Conservation (phyloP, 2,329 filamentous ascomycete species). For the Pseudogymnoascus sp. region DNA sequence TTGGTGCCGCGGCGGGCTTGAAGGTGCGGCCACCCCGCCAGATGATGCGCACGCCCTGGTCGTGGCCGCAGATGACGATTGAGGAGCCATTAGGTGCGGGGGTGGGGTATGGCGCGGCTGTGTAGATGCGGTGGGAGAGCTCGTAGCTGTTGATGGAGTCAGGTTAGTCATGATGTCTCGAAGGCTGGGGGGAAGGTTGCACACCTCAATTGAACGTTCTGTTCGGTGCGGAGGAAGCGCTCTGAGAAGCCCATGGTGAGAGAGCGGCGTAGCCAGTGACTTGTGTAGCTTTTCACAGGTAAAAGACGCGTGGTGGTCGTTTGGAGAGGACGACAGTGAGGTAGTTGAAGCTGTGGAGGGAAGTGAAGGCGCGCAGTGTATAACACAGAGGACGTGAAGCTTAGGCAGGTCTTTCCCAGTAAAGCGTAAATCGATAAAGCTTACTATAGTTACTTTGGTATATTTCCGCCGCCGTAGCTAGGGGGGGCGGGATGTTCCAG, state of each 20-base stretch:
- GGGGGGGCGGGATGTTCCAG: not conserved
- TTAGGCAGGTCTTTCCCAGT: not conserved
- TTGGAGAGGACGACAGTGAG: not conserved
- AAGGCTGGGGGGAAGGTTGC: not conserved
- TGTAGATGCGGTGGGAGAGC: constrained; percentile 48
- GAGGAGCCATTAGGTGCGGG: constrained; percentile 55
- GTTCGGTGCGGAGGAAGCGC: not conserved
- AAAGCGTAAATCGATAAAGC: not conserved
- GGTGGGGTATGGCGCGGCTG: constrained; percentile 53
- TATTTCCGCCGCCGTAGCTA: not conserved
- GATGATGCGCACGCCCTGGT: constrained; percentile 51
- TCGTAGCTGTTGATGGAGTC: constrained; percentile 42
- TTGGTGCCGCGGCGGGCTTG: constrained; percentile 34
- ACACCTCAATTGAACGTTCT: constrained; percentile 2
- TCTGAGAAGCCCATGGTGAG: constrained; percentile 1
- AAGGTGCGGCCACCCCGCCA: constrained; percentile 58
- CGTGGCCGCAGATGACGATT: constrained; percentile 55
- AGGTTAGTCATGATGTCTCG: not conserved
- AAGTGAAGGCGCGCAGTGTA: not conserved
- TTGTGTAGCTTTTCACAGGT: not conserved
- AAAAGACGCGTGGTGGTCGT: not conserved
- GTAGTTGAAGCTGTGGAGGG: not conserved
- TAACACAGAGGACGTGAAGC: not conserved
- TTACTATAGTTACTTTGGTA: not conserved
- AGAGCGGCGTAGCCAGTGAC: not conserved